Percentiles rank a stretch among this genome's conserved stretches.
phyloP scores from a whole-genome alignment of 306 rosid species.

The Clitoria ternatea region DNA sequence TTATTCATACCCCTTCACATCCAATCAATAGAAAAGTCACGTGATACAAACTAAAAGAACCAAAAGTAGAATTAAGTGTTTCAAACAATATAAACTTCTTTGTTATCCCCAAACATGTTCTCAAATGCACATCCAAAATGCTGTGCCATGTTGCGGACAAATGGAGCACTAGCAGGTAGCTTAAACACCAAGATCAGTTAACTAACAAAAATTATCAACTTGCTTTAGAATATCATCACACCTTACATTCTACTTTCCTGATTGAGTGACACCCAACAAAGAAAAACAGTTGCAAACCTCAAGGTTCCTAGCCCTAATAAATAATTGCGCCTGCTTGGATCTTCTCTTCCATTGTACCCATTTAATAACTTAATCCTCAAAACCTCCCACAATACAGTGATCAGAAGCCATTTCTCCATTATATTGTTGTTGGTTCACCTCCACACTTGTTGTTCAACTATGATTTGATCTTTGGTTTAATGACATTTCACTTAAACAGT shows the following conservation, averaged over 20 bases:
- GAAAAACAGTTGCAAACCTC: conserved; percentile 35
- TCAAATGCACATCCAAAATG: not conserved
- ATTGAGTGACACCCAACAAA: conserved; percentile 27
- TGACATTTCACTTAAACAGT: no score
- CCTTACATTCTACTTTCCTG: conserved; percentile 23
- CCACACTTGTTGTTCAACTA: no score
- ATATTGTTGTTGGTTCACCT: conserved; percentile 20
- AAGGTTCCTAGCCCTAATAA: conserved; percentile 14
- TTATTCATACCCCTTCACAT: no score
- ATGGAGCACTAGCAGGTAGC: conserved; percentile 12
- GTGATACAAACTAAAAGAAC: no score
- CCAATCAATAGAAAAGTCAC: no score
- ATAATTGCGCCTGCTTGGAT: conserved; percentile 8
- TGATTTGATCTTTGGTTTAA: no score
- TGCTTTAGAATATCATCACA: conserved; percentile 21
- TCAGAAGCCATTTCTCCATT: conserved; percentile 21
- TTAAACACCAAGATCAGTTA: conserved; percentile 18
- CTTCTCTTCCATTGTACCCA: conserved; percentile 20
- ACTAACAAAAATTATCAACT: conserved; percentile 21
- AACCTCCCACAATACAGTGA: not conserved
- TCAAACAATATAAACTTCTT: no score
- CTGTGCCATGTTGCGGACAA: conserved; percentile 12
- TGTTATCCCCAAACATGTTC: no score
- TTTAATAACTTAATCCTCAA: conserved; percentile 18
- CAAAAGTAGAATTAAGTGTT: no score